These are phyloP conservation scores for Zygosaccharomyces rouxii DNA, from an alignment of 805 yeast genomes.

Conservation along the genomic window DNA sequence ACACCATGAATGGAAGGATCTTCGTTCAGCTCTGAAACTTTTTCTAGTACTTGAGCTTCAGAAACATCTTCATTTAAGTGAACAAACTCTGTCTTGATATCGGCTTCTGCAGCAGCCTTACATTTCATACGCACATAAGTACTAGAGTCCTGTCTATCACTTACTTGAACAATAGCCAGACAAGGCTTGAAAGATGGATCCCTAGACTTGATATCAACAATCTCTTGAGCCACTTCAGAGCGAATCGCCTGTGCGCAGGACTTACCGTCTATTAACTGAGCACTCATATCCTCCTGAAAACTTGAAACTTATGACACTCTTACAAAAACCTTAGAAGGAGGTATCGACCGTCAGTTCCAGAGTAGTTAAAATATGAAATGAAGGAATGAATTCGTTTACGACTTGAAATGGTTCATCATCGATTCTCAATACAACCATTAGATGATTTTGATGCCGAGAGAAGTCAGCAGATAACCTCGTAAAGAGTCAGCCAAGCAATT, in stretches of 20 bases:
- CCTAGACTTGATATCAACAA: conserved; percentile 40
- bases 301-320: not conserved
- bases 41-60: conserved; percentile 55
- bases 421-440: not conserved
- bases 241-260: conserved; percentile 52
- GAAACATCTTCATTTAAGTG: conserved; percentile 59
- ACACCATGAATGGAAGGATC: conserved; percentile 81
- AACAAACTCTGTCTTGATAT: conserved; percentile 61
- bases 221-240: conserved; percentile 47
- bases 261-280: conserved; percentile 53
- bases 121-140: conserved; percentile 90
- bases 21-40: conserved; percentile 60
- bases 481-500: conserved; percentile 1
- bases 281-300: conserved; percentile 13
- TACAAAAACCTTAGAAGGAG: not conserved
- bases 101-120: conserved; percentile 83
- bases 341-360: no score
- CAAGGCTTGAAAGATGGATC: conserved; percentile 62
- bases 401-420: not conserved
- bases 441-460: conserved; percentile 5
- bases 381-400: not conserved
- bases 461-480: not conserved
- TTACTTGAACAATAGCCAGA: conserved; percentile 84
- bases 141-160: conserved; percentile 82
- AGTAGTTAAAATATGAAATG: not conserved